Evolutionary conservation across 2,329 filamentous ascomycete species (phyloP).

Genomic region (Pseudophaeomoniella oleicola): DNA sequence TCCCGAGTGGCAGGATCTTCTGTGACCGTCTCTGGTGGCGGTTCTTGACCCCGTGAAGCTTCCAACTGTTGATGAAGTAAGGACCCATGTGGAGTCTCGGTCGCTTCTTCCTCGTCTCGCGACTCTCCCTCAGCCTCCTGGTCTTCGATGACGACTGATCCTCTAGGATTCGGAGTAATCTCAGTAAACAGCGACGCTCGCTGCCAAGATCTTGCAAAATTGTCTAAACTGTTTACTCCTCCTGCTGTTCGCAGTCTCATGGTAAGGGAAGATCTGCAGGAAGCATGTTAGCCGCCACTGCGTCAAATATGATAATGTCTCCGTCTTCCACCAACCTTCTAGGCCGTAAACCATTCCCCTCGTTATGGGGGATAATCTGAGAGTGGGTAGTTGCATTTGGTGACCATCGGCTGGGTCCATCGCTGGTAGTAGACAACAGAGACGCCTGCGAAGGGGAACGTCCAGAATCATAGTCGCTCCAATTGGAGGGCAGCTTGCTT

Average conservation of each 20-base stretch:
- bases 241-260: slow-evolving; percentile 53
- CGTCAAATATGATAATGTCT: too few relatives aligned
- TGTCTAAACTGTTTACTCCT: slow-evolving; percentile 85
- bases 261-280: slow-evolving; percentile 21
- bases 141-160: slow-evolving; percentile 47
- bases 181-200: slow-evolving; percentile 79
- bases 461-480: slow-evolving; percentile 17
- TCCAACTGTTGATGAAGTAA: slow-evolving; percentile 16
- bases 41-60: slow-evolving; percentile 4
- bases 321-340: neutral
- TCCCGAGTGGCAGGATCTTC: slow-evolving; percentile 10
- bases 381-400: slow-evolving; percentile 7
- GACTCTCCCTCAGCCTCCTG: slow-evolving; percentile 33
- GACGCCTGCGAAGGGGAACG: slow-evolving; percentile 15
- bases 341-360: slow-evolving; percentile 4
- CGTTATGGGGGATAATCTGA: slow-evolving; percentile 7
- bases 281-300: too few relatives aligned
- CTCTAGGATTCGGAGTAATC: slow-evolving; percentile 59
- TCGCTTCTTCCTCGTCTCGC: slow-evolving; percentile 6
- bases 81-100: slow-evolving; percentile 11
- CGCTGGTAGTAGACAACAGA: slow-evolving; percentile 13
- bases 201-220: slow-evolving; percentile 85
- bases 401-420: slow-evolving; percentile 10
- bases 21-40: slow-evolving; percentile 10
- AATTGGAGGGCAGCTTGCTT: slow-evolving; percentile 6